Base-by-base conservation (phyloP, 805 yeast species). In the Pichia nanzhaoensis region DNA sequence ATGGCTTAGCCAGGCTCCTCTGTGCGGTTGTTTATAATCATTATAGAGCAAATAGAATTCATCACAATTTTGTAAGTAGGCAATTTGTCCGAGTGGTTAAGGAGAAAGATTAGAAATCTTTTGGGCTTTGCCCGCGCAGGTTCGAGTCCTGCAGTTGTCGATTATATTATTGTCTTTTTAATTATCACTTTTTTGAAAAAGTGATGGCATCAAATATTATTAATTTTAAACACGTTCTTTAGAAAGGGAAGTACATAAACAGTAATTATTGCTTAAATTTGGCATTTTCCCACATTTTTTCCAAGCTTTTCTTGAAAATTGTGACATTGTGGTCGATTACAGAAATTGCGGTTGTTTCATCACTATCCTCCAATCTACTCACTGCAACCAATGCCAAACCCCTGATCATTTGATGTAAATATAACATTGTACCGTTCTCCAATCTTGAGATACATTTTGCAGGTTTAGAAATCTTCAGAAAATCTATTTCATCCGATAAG, bases 331-430 rank as follows among this genome's bases (percentile, higher is more conserved):
- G 90, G 63, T 93, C 97, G 10, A 91, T 82, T 31, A 91, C 76
- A 0, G 95, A 70, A 32, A 76, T 56, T 7, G 75, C 64, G 38
- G 67, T 70, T 32, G 71, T 69, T 52, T 75, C 76, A 35, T 69
- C 63, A 49, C 69, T 73, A 18, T 63, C 77, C 42, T 82, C 91
- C 24, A 78, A 74, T 47, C 95, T 75, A 12, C 88, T 80, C 46
- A 90, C 71, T 1, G 95, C 95, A 34, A 91, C 96, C 48, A 93
- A 69, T 3, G 97, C 95, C 51, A 91, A 69, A 1, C 96, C 96
- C 51, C 95, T 77, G 44, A 91, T 84, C 96, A 93, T 88, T 58
- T 88, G 95, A 51, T 85, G 82, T 58, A 93, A 70, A 54, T 89
- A 88, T 31, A 91, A 68, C 24, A 84, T 76, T n/a, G 85, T 75